These are phyloP conservation scores for Raffaelea albimanens DNA, from an alignment of 2,329 filamentous ascomycete genomes.

Conservation along the genomic window DNA sequence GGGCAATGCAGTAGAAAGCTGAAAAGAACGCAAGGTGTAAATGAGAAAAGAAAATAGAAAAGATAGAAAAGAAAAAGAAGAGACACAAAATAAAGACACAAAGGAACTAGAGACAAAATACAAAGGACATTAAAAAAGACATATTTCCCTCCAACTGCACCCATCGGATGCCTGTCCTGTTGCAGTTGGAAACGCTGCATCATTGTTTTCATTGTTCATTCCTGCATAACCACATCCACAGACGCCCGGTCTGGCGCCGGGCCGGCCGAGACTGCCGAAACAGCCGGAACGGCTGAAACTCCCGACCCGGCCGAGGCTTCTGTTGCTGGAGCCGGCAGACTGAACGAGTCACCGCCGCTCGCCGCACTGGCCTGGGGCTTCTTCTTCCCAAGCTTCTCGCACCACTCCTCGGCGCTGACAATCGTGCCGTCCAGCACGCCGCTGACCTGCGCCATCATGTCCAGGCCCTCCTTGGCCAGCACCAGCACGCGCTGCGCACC, in stretches of 20 bases:
- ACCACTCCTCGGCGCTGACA: conserved; percentile 85
- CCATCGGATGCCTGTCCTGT: background rate
- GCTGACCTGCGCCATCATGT: conserved; percentile 90
- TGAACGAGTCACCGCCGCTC: background rate
- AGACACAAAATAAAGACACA: no score
- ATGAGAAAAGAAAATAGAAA: no score
- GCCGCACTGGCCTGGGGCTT: conserved; percentile 20
- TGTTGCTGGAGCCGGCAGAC: no score
- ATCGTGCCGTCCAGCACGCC: conserved; percentile 83
- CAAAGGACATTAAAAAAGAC: no score
- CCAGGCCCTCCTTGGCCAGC: conserved; percentile 79
- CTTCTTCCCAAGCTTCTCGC: conserved; percentile 59
- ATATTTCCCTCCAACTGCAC: no score
- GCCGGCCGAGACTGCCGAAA: no score
- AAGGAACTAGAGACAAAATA: no score
- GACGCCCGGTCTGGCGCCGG: background rate
- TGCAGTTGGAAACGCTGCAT: background rate
- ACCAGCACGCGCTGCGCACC: conserved; percentile 71
- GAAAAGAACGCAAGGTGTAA: no score
- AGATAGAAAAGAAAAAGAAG: no score
- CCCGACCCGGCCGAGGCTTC: no score
- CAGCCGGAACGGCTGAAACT: no score
- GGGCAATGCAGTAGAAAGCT: no score
- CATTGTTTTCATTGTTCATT: background rate
- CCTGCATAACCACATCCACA: background rate